Conservation (phyloP, 2,329 filamentous ascomycete genomes). For the Alternaria arbusti region DNA sequence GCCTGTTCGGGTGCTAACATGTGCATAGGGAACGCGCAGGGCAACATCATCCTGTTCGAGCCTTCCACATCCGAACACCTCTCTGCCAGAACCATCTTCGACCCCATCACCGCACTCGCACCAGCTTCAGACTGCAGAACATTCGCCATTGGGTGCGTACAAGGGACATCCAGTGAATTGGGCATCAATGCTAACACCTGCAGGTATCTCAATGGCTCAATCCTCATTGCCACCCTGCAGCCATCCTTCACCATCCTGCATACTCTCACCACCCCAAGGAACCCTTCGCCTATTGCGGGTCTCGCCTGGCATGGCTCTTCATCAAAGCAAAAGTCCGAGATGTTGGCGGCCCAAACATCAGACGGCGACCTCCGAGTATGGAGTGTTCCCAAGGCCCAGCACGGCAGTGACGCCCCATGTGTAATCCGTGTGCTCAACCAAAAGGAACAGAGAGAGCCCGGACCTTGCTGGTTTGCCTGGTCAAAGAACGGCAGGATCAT, state of each 20-base stretch:
- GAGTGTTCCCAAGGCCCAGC: conserved; percentile 86
- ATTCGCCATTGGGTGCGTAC: conserved; percentile 86
- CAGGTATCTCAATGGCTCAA: conserved; percentile 94
- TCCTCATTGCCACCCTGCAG: conserved; percentile 86
- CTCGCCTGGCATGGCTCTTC: conserved; percentile 97
- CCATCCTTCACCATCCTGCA: conserved; percentile 94
- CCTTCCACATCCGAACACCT: conserved; percentile 92
- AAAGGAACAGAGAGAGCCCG: conserved; percentile 73
- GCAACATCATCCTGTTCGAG: conserved; percentile 93
- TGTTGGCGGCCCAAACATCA: conserved; percentile 90
- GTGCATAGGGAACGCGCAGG: conserved; percentile 80
- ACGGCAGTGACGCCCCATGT: conserved; percentile 75
- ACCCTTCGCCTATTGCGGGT: conserved; percentile 84
- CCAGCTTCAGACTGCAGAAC: conserved; percentile 89
- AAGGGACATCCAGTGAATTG: not conserved
- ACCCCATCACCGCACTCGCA: conserved; percentile 91
- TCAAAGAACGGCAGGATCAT: conserved; percentile 97
- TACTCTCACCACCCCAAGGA: conserved; percentile 82
- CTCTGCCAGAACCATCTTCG: conserved; percentile 89
- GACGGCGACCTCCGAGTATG: conserved; percentile 94
- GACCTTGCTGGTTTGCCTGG: conserved; percentile 96
- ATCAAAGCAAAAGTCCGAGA: conserved; percentile 93
- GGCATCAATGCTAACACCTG: conserved; percentile 21
- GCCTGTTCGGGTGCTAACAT: conserved; percentile 17
- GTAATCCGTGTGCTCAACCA: conserved; percentile 87